These are phyloP conservation scores for Talaromyces thailandensis DNA, from an alignment of 495 filamentous ascomycete genomes.

Conservation along the genomic window DNA sequence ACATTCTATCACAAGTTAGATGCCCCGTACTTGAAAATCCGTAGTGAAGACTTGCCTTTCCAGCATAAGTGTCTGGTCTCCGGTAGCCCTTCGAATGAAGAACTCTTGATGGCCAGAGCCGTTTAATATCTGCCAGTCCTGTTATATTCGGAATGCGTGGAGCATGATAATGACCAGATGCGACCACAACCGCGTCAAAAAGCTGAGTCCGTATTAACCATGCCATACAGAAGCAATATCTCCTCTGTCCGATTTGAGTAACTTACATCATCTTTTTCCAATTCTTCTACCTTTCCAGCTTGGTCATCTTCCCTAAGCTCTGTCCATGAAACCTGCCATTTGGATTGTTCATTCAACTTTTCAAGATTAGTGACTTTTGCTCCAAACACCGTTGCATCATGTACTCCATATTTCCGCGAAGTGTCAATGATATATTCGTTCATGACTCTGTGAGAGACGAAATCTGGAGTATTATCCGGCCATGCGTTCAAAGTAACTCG, in stretches of 20 bases:
- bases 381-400: slow-evolving; percentile 41
- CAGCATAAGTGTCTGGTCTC: slow-evolving; percentile 32
- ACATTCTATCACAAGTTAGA: slow-evolving; percentile 32
- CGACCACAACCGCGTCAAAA: slow-evolving; percentile 50
- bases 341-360: slow-evolving; percentile 25
- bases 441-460: slow-evolving; percentile 45
- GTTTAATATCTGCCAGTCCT: slow-evolving; percentile 44
- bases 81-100: slow-evolving; percentile 56
- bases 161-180: slow-evolving; percentile 50
- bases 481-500: slow-evolving; percentile 48
- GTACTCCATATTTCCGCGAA: slow-evolving; percentile 36
- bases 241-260: not conserved
- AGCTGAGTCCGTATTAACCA: slow-evolving; percentile 14
- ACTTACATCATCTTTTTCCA: slow-evolving; percentile 11
- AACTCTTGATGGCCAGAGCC: slow-evolving; percentile 38
- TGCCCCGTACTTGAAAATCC: not conserved
- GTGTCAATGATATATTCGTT: slow-evolving; percentile 53
- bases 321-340: slow-evolving; percentile 42
- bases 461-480: slow-evolving; percentile 48
- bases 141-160: slow-evolving; percentile 46
- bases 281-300: slow-evolving; percentile 13
- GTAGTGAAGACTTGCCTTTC: slow-evolving; percentile 21
- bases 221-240: not conserved
- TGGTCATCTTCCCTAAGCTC: slow-evolving; percentile 25
- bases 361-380: slow-evolving; percentile 46